These are phyloP conservation scores for Cutaneotrichosporon sp. DNA, from an alignment of 1,284 basidiomycete species.

Conservation along the genomic window DNA sequence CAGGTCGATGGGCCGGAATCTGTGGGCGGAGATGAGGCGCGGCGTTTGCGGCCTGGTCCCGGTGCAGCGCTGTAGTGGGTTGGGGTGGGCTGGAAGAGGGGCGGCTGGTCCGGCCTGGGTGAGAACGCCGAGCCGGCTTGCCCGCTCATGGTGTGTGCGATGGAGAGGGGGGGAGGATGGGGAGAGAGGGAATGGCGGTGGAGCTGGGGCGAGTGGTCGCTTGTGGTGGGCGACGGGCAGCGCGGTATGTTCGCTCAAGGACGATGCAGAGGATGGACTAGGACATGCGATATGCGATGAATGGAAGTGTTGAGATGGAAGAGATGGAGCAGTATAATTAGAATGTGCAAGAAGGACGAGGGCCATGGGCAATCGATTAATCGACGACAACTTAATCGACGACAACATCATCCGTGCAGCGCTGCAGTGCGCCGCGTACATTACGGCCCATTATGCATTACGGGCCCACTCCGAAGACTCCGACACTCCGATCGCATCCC, in stretches of 20 bases:
- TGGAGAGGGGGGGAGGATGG: background rate
- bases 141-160: background rate
- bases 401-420: no score
- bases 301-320: background rate
- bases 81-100: background rate
- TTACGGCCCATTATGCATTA: no score
- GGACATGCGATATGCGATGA: background rate
- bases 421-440: no score
- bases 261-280: background rate
- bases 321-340: no score
- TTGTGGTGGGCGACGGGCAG: no score
- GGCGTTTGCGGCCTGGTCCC: conserved; percentile 4
- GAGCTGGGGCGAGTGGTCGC: background rate
- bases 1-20: background rate
- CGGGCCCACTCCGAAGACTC: no score
- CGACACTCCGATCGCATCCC: no score
- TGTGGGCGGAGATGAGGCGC: conserved; percentile 2
- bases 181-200: no score
- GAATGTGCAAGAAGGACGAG: no score
- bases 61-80: background rate
- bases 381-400: no score
- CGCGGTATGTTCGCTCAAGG: no score
- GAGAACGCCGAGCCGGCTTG: background rate
- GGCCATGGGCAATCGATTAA: no score
- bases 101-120: background rate